Conservation (phyloP, 2,329 filamentous ascomycete genomes). For the Neurospora crassa region DNA sequence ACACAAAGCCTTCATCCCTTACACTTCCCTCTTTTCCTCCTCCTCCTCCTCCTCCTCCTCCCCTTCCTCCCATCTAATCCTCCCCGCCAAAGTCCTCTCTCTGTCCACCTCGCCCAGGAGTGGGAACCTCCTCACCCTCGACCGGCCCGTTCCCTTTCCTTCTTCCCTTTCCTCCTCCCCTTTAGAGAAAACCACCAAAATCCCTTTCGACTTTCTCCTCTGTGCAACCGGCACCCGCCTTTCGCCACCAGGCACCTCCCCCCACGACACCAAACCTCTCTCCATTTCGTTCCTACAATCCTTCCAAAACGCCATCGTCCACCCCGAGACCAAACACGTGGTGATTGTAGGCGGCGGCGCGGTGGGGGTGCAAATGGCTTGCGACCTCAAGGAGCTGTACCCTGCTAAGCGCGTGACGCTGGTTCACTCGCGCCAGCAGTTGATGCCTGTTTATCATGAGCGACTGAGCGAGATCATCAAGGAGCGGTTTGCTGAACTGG, state of each 20-base stretch:
- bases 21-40: slow-evolving; percentile 23
- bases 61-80: slow-evolving; percentile 24
- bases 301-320: slow-evolving; percentile 25
- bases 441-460: slow-evolving; percentile 35
- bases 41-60: slow-evolving; percentile 14
- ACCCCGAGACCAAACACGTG: slow-evolving; percentile 18
- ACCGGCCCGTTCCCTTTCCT: slow-evolving; percentile 17
- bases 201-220: slow-evolving; percentile 34
- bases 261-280: slow-evolving; percentile 22
- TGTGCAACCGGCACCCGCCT: slow-evolving; percentile 33
- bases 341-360: slow-evolving; percentile 35
- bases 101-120: slow-evolving; percentile 12
- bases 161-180: neutral
- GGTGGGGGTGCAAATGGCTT: slow-evolving; percentile 39
- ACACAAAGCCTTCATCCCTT: slow-evolving; percentile 39
- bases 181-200: slow-evolving; percentile 6
- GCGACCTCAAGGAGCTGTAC: slow-evolving; percentile 36
- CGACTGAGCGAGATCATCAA: slow-evolving; percentile 29
- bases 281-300: slow-evolving; percentile 24
- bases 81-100: slow-evolving; percentile 25
- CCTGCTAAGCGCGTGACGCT: slow-evolving; percentile 19
- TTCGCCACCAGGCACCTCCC: slow-evolving; percentile 26
- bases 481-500: slow-evolving; percentile 27
- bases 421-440: slow-evolving; percentile 25
- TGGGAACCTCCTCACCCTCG: slow-evolving; percentile 22